Evolutionary conservation across 805 yeast genomes (phyloP), one percentile per base, ranked within the genome.

Genomic region (Candida rishiriensis): DNA sequence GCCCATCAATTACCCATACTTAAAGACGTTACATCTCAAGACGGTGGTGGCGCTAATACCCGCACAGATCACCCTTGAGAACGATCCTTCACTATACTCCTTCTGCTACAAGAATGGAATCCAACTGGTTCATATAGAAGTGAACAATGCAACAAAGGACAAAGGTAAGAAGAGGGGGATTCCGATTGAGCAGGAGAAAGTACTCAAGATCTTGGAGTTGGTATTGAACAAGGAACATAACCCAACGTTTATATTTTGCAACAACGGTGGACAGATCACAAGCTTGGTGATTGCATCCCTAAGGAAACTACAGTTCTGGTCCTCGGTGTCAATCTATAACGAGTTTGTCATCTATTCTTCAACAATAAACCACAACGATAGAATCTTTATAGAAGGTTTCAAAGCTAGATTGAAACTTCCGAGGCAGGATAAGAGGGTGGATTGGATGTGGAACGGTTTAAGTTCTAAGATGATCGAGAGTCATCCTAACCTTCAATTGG

Each of bases 211-310:
- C 1, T 63, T 91, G n/a, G 78, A 77, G 47, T 65, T 78, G 34
- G 68, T 89, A 47, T 69, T 84, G 12, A 79, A 84, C 56, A 67
- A 71, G 18, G 73, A 75, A 15, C 67, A 72, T 50, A 76, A 82
- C 10, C 96, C 97, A 0, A 69, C 85, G 2, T 90, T 85, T 59
- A 61, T 91, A 5, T 97, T 91, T 63, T 91, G 98, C 62, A 67
- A 82, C 21, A 90, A 88, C 58, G 98, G 97, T 0, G 89, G 95
- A 10, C 89, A 88, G 51, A 84, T 87, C 2, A 87, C 96, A 0
- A 79, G 91, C 18, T 68, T 93, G 38, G 79, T 88, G 1, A 76
- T 91, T 18, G 98, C 97, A 3, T 89, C 97, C 60, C 66, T 89
- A 33, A 66, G 99, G 31, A 86, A 86, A 53, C 66, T 86, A 15